A percentile compares a stretch with the other conserved stretches of the same genome.
phyloP scores from a whole-genome alignment of 176 grass and related monocot species.

The Oryza australiensis region DNA sequence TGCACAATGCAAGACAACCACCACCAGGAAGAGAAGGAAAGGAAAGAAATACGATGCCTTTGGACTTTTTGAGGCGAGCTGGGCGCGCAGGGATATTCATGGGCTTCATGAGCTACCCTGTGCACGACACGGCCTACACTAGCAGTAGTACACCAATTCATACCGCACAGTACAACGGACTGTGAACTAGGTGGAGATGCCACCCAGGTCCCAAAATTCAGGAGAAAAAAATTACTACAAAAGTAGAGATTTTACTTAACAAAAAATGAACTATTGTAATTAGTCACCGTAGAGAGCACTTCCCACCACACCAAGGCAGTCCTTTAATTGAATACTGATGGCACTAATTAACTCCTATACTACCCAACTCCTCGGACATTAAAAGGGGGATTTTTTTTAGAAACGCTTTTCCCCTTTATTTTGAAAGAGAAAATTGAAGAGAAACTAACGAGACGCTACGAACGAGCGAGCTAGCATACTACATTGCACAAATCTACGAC shows the following conservation, averaged over 20 bases:
- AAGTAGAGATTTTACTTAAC: not conserved
- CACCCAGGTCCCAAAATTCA: not conserved
- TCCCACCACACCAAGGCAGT: not conserved
- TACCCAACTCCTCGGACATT: not conserved
- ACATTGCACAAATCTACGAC: slow-evolving; percentile 25
- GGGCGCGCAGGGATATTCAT: slow-evolving; percentile 27
- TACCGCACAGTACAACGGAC: not conserved
- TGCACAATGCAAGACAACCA: slow-evolving; percentile 35
- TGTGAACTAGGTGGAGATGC: not conserved
- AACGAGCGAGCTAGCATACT: slow-evolving; percentile 1
- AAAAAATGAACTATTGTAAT: not conserved
- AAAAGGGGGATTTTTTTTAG: not conserved
- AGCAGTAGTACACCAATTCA: not conserved
- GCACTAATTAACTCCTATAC: not conserved
- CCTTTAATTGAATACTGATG: not conserved
- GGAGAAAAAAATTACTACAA: not conserved
- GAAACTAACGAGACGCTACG: slow-evolving; percentile 4
- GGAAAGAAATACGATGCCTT: slow-evolving; percentile 27
- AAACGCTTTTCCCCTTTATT: not conserved
- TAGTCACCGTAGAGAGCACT: not conserved
- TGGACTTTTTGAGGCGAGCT: slow-evolving; percentile 35
- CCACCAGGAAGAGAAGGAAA: not conserved
- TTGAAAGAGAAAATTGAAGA: not conserved
- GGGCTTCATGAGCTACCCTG: slow-evolving; percentile 24
- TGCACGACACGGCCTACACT: slow-evolving; percentile 20